Base-by-base conservation (phyloP, 2,329 filamentous ascomycete species). In the Xenosphaeropsis pyriputrescens region DNA sequence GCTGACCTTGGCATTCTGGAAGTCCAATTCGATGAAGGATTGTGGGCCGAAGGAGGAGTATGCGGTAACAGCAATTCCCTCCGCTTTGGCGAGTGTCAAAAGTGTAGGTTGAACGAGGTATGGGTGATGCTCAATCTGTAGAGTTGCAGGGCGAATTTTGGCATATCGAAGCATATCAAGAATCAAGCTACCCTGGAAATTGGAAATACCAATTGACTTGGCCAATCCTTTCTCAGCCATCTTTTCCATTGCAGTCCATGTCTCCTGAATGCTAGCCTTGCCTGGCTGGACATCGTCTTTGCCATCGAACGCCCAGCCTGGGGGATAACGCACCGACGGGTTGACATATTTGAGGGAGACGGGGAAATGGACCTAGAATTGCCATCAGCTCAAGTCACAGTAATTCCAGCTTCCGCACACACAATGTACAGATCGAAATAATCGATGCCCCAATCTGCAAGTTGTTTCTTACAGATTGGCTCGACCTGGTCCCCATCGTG, bases 341-440 rank as follows among this genome's bases (percentile, higher is more conserved):
- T 86, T 81, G 51, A 93, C 80, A 60, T 83, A 93, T 64, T 85
- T 81, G 50, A 93, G 70, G 31, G 86, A 74, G 45, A 91, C 75
- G 47, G 86, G 85, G 72, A 91, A 93, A 68, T 93, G 86, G 12
- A 26, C 22, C 22, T 26, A 9, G 8, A 26, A 26, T 26, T 11
- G 22, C 22, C 8, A 26, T 26, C 22, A 26, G 22, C 22, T 11
- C 3, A 26, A 3, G 7, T 26, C 22, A 9, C 8, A 26, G 22
- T 26, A 6, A 9, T 9, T 9, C 22, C 3, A 11, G 8, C 8
- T 26, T 26, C 12, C 12, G 22, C 3, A 26, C 22, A 5, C 52
- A 93, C 76, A 51, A 89, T 68, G 72, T 79, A 93, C 47, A 93
- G 74, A 59, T 93, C 85, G 59, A 93, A 88, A 68, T 93, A 93